Conservation (phyloP, 768 basidiomycete genomes). For the Hysterangium stoloniferum region DNA sequence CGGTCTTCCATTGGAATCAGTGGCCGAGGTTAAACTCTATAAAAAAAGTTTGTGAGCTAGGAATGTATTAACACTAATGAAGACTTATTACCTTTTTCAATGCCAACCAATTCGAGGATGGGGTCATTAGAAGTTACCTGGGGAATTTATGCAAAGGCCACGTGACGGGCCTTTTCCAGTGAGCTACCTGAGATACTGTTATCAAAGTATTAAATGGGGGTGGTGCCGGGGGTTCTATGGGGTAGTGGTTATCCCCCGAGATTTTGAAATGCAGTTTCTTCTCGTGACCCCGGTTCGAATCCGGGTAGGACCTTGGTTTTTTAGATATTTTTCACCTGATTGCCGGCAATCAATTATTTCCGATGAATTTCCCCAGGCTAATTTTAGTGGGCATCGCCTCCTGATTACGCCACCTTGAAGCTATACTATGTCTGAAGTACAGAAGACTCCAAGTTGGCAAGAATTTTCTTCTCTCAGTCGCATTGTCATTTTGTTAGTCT, state of each 20-base stretch:
- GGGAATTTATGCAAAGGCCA: background rate
- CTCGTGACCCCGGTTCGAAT: conserved; percentile 14
- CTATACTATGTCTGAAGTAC: background rate
- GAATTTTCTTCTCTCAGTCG: conserved; percentile 34
- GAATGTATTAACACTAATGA: background rate
- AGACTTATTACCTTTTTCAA: conserved; percentile 38
- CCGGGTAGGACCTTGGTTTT: conserved; percentile 11
- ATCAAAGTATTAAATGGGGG: background rate
- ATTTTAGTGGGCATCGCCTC: background rate
- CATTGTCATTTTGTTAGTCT: conserved; percentile 51
- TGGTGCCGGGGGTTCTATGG: background rate
- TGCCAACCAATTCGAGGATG: conserved; percentile 56
- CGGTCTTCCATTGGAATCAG: conserved; percentile 25
- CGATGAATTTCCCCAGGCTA: background rate
- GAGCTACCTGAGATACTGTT: too few relatives aligned
- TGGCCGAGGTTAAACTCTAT: conserved; percentile 16
- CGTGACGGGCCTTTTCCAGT: too few relatives aligned
- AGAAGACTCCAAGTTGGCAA: conserved; percentile 30
- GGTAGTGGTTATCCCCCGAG: conserved; percentile 14
- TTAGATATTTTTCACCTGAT: background rate
- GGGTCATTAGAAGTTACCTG: conserved; percentile 14
- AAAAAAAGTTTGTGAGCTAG: conserved; percentile 5
- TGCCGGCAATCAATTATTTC: background rate
- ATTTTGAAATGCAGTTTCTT: conserved; percentile 7
- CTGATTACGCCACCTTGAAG: too few relatives aligned